These are phyloP conservation scores for Eimeria praecox DNA, from an alignment of 169 alveolate genomes.

Conservation along the genomic window DNA sequence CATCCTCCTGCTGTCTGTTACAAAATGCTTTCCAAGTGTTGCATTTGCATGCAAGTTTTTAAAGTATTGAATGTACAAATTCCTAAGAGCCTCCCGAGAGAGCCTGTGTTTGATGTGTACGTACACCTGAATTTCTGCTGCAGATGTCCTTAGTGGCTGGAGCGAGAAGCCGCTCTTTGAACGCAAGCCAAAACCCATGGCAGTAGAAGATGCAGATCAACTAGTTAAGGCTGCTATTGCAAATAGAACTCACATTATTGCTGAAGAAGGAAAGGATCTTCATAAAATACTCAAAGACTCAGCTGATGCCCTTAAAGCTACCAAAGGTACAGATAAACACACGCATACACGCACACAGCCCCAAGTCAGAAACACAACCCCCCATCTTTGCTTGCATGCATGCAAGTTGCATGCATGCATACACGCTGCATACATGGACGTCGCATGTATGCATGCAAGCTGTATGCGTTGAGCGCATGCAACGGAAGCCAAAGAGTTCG, in stretches of 20 bases:
- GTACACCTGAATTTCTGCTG: neutral
- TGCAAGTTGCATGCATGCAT: neutral
- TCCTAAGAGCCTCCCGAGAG: no score
- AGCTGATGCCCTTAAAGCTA: slow-evolving; percentile 92
- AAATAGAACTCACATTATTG: slow-evolving; percentile 85
- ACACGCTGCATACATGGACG: neutral
- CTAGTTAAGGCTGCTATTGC: slow-evolving; percentile 87
- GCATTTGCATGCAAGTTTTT: neutral
- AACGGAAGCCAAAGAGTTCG: no score
- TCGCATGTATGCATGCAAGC: no score
- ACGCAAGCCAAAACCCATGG: slow-evolving; percentile 92
- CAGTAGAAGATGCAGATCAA: slow-evolving; percentile 88
- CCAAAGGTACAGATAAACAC: slow-evolving; percentile 54
- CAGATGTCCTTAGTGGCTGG: slow-evolving; percentile 89
- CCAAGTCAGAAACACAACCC: no score
- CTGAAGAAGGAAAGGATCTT: slow-evolving; percentile 93
- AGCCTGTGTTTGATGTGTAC: neutral
- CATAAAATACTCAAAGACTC: slow-evolving; percentile 94
- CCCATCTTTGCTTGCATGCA: no score
- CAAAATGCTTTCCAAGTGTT: neutral
- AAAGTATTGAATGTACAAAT: no score
- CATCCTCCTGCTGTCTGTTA: no score
- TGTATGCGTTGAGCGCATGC: no score
- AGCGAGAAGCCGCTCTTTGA: slow-evolving; percentile 87
- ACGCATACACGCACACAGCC: no score